Base-by-base conservation (phyloP, 2,329 filamentous ascomycete species). In the Diaporthe eres region DNA sequence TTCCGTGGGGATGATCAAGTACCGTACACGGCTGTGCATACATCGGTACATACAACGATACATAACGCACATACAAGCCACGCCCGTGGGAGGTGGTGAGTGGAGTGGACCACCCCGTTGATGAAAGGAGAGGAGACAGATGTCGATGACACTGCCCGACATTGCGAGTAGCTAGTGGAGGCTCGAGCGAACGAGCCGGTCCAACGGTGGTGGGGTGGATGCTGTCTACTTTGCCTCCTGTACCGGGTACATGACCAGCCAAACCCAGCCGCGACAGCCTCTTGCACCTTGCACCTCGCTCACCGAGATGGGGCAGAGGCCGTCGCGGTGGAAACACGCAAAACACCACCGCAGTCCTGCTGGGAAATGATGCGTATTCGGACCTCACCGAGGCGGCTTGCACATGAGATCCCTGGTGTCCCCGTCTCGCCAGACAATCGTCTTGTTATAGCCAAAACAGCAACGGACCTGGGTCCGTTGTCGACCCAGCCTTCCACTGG, bases 201-300 rank as follows among this genome's bases (percentile, higher is more conserved):
- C 31, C 70, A 72, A 72, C 70, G 70, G 55, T 72, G 70, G 70
- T 72, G 70, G 70, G 70, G 70, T 49, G 34, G 13, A 19, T 12
- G 44, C n/a, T 47, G 47, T 53, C 3, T 68, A 68, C 63, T n/a
- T 68, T 37, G 31, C 7, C 12, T n/a, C 2, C 22, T 68, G 70
- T 72, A 72, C 42, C 42, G 10, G 37, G 2, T 72, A 63, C 70
- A 28, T 61, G 31, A 25, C 28, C 47, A 28, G 28, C 15, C 51
- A 31, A 39, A 22, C 13, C 55, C n/a, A 49, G 55, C 39, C 44
- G 42, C 25, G 28, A 34, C 53, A 15, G 31, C 31, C 42, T 58
- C 39, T 44, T 10, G 22, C 22, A 47, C 68, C n/a, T 57, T 31
- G 37, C 61, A 34, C 34, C 63, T 53, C 34, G 47, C 65, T 55